Conservation (phyloP, 192 early-diverging fungal species). For the Backusella sp. region DNA sequence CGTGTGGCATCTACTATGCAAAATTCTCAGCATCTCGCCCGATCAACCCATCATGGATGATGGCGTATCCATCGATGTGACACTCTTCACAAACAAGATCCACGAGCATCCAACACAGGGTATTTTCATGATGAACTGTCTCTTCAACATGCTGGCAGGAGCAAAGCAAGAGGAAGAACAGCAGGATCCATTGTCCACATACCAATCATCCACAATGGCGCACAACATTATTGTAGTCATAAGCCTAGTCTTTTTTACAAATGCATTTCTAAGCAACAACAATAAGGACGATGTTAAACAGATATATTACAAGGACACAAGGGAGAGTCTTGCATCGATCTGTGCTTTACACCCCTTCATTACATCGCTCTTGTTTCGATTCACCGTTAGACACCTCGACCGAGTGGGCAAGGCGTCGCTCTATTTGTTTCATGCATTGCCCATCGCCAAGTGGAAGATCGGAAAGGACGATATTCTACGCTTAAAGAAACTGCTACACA, state of each 20-base stretch:
- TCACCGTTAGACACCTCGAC: slow-evolving; percentile 32
- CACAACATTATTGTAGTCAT: slow-evolving; percentile 25
- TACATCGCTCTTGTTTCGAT: slow-evolving; percentile 32
- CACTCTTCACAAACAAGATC: not conserved
- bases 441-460: slow-evolving; percentile 38
- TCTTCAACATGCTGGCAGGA: slow-evolving; percentile 32
- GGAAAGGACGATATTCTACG: slow-evolving; percentile 26
- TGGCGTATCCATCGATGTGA: not conserved
- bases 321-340: slow-evolving; percentile 40
- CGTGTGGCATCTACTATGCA: slow-evolving; percentile 20
- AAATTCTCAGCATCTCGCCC: not conserved
- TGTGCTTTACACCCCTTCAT: slow-evolving; percentile 30
- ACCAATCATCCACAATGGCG: not conserved
- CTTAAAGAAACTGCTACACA: slow-evolving; percentile 24
- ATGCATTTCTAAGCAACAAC: slow-evolving; percentile 30
- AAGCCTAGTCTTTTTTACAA: slow-evolving; percentile 32
- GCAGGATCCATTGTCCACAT: not conserved
- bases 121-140: slow-evolving; percentile 39
- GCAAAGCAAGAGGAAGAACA: not conserved
- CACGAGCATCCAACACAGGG: slow-evolving; percentile 33
- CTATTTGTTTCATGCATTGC: slow-evolving; percentile 47
- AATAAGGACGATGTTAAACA: slow-evolving; percentile 30
- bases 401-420: slow-evolving; percentile 39
- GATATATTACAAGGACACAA: slow-evolving; percentile 39
- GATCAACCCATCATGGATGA: not conserved